Conservation (phyloP, 1,139 yeast genomes). For the Geotrichum cucujoidarum region DNA sequence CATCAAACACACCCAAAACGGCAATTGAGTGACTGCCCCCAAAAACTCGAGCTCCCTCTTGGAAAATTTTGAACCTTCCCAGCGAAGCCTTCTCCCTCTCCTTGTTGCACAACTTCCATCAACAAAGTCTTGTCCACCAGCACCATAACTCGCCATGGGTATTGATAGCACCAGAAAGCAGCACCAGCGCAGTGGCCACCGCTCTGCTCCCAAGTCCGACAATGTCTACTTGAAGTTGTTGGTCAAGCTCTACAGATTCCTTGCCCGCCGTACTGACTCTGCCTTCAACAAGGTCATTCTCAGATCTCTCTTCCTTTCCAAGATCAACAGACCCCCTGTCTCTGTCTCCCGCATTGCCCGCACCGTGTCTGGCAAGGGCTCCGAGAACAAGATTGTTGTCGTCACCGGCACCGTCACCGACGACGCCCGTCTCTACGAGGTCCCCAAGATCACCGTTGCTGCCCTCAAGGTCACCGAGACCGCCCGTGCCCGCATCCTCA, state of each 20-base stretch:
- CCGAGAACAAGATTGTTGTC: slow-evolving; percentile 88
- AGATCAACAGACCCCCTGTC: slow-evolving; percentile 99
- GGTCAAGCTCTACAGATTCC: slow-evolving; percentile 97
- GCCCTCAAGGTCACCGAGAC: slow-evolving; percentile 99
- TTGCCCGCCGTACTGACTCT: slow-evolving; percentile 98
- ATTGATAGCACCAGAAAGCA: slow-evolving; percentile 96
- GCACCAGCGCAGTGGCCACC: slow-evolving; percentile 94
- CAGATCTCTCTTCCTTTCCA: slow-evolving; percentile 91
- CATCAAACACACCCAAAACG: not conserved
- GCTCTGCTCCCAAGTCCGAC: slow-evolving; percentile 99
- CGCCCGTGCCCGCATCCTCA: slow-evolving; percentile 95
- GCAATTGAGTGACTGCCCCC: not conserved
- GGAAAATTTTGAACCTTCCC: slow-evolving; percentile 10
- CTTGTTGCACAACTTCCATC: slow-evolving; percentile 53
- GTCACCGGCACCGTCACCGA: slow-evolving; percentile 99
- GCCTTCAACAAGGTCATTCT: slow-evolving; percentile 98
- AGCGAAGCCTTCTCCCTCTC: slow-evolving; percentile 1
- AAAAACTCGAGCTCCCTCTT: not conserved
- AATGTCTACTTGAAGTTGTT: slow-evolving; percentile 96
- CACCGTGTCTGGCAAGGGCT: slow-evolving; percentile 78
- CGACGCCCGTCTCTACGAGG: slow-evolving; percentile 86
- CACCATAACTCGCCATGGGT: slow-evolving; percentile 58
- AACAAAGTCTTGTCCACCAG: no score
- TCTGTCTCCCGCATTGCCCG: slow-evolving; percentile 88
- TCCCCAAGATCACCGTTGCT: slow-evolving; percentile 97